Evolutionary conservation across 176 grass and related monocot genomes (phyloP), one percentile per base, ranked within the genome.

Genomic region (Calamus simplicifolius): DNA sequence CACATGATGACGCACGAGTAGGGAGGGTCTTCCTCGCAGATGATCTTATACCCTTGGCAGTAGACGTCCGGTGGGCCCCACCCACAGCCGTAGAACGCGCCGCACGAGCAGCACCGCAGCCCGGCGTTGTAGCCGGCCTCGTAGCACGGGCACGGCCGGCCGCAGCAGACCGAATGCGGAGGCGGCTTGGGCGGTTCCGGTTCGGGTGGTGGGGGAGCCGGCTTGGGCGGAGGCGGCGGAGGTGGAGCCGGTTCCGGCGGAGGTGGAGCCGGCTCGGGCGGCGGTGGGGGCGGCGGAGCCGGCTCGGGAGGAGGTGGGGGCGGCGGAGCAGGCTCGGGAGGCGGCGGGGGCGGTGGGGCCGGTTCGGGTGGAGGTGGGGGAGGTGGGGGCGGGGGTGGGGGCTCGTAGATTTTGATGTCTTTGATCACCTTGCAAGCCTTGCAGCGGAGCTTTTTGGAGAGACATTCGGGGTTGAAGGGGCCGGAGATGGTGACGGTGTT

Each of bases 391-490:
- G 21, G 21, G 21, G 21, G 21, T 23, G 21, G 21, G 21, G 21
- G 21, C 58, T 68, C 62, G 82, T 72, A 0, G 82, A 95, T 82
- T 67, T 95, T 80, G 69, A 89, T 89, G 49, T 95, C 74, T 68
- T 89, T 89, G 75, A 95, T 95, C 69, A 95, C 78, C 78, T 89
- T 95, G 75, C 89, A 89, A 8, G 85, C 85, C 62, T 89, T 95
- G 69, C 85, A 85, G 64, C 89, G 77, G 8, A 95, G 81, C 85
- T 89, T 95, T 21, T 89, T 80, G 25, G 78, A 51, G 17, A 95
- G 79, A 54, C 63, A 74, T 3, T 89, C 81, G 0, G 85, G 49
- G 76, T 95, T 72, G 75, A 95, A 89, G 16, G 89, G 81, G 0
- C 89, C 89, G 43, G 49, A 66, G 2, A 95, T 65, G 57, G 80